A percentile compares a stretch with the other conserved stretches of the same genome.
These are phyloP conservation scores for Trichopus zeylanicus DNA, from an alignment of 116 monocot genomes.

Conservation along the genomic window DNA sequence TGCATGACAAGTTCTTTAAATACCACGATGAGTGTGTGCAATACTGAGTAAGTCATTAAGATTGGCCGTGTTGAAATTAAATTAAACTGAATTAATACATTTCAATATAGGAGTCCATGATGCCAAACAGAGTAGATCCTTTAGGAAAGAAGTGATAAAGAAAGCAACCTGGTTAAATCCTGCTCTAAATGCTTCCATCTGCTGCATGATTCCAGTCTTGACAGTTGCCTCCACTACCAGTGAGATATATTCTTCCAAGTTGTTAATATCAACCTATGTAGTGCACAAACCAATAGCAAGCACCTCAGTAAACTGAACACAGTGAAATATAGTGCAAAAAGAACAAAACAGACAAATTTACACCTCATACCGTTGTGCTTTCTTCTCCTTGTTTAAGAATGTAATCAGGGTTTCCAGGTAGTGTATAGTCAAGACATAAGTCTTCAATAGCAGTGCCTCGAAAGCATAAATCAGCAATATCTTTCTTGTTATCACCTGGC, in stretches of 20 bases:
- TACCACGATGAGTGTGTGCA: no score
- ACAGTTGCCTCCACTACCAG: constrained; percentile 95
- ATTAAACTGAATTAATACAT: no score
- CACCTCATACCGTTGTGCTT: constrained; percentile 29
- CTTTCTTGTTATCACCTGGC: constrained; percentile 22
- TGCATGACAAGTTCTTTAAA: no score
- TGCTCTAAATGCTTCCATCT: constrained; percentile 86
- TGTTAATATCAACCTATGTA: constrained; percentile 74
- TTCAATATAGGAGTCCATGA: no score
- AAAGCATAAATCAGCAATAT: constrained; percentile 46
- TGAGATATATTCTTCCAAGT: constrained; percentile 80
- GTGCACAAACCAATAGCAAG: not conserved
- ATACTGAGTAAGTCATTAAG: no score
- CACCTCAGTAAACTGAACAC: not conserved
- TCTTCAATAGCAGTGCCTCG: constrained; percentile 78
- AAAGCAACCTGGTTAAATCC: constrained; percentile 87
- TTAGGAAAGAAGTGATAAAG: not conserved
- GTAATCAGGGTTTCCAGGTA: constrained; percentile 96
- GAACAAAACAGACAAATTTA: not conserved
- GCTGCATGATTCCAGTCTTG: constrained; percentile 68
- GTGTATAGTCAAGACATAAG: constrained; percentile 77
- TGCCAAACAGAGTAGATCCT: not conserved
- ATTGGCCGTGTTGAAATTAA: no score
- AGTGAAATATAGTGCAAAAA: not conserved
- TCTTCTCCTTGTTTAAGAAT: constrained; percentile 68